Evolutionary conservation across 2,329 filamentous ascomycete species (phyloP), one percentile per base, ranked within the genome.

Genomic region (Trichothecium sympodiale): DNA sequence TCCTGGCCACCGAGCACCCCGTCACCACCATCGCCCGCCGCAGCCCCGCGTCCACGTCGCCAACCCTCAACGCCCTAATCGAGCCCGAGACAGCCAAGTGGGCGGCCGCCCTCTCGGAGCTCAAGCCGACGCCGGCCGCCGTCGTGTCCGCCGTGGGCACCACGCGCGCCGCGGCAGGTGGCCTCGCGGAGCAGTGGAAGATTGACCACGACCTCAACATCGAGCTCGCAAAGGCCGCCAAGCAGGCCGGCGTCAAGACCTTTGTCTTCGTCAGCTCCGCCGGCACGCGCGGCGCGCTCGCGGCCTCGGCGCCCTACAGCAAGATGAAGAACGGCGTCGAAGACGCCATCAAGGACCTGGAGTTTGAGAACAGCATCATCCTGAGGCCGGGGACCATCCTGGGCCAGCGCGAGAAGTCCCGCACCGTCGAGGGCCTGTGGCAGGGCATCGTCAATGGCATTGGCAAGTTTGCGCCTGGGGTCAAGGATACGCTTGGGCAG

Each of bases 301-400:
- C 45, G 30, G 33, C 59, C 57, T 34, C 65, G 62, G n/a, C 73
- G 53, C 60, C 65, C 50, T 59, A 69, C 59, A 42, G 74, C 62
- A 44, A 65, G 56, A 91, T 95, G 84, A 95, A 95, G 67, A 77
- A 75, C 17, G 83, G 91, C 47, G 75, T 94, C 29, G 89, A 96
- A 56, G 81, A 93, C 25, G 66, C 76, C 13, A 71, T 94, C 40
- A 73, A 74, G 53, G 72, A 61, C 29, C 60, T 89, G 4, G 79
- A 64, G 4, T 94, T 94, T 51, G 82, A 88, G 34, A 76, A 83
- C 44, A 80, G 78, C 4, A 71, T 94, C 37, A 80, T 95, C 36
- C 33, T 80, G 16, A 58, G 77, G 31, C 88, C 88, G 0, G 88
- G 83, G 0, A 43, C 87, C 41, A 83, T 95, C 46, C 56, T 87